Base-by-base conservation (phyloP, 495 filamentous ascomycete genomes). In the Ascodesmis nigricans region DNA sequence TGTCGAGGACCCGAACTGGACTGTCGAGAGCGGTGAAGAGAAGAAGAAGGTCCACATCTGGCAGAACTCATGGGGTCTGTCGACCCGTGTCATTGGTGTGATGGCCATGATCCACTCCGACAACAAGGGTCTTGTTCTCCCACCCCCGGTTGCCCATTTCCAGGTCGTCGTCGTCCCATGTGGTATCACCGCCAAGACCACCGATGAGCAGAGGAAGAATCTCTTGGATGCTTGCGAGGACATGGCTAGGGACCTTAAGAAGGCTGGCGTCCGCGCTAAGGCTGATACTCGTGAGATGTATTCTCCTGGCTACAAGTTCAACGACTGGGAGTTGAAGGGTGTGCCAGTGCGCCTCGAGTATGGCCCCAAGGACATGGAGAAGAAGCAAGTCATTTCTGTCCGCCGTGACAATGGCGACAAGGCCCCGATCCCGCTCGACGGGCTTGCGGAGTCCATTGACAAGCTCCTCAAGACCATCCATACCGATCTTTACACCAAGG, bases 51-150 rank as follows among this genome's bases (percentile, higher is more conserved):
- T 91, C 36, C 53, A 79, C 45, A 82, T 95, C 17, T 95, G 82
- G 80, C 87, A 97, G 53, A 97, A 97, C 61, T 91, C 79, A 3
- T 97, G 87, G 87, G 87, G 87, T 58, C 69, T 95, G 24, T 91
- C 81, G 3, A 97, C 84, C 30, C 76, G 87, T 52, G 72, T 79
- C 18, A 83, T 97, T 46, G 84, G 84, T 56, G 79, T 95, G 50
- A 93, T 93, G 82, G 75, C 91, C 44, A 90, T 97, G 73, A 78
- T 83, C 37, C 87, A 97, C 61, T 69, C 79, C 52, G 87, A 95
- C 55, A 73, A 97, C 62, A 78, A 76, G 53, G 87, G 87, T 31
- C 66, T 95, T 5, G 78, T 97, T 39, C 71, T 91, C 29, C 84
- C 84, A 47, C 84, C 84, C 13, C 32, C 29, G 9, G 78, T 87